phyloP scores from a whole-genome alignment of 108 stramenopile species.

The Conticribra guillardii region DNA sequence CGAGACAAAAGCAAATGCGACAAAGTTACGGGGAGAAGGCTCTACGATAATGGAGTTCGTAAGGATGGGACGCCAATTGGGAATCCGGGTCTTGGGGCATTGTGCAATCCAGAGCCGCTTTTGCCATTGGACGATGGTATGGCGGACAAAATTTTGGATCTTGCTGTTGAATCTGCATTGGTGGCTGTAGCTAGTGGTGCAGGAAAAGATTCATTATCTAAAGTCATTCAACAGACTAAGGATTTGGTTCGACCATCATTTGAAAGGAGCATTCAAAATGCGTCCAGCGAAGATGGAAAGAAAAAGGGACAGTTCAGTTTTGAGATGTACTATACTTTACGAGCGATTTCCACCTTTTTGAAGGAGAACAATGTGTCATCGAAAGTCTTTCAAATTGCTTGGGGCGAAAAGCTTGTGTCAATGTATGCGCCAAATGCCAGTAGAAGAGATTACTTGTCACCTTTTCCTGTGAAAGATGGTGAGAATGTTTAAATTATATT shows the following conservation, averaged over 20 bases:
- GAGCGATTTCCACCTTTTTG: slow-evolving; percentile 47
- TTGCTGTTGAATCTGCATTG: slow-evolving; percentile 37
- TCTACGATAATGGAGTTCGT: slow-evolving; percentile 66
- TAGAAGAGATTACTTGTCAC: slow-evolving; percentile 47
- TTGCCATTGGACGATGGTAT: slow-evolving; percentile 31
- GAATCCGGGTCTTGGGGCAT: slow-evolving; percentile 60
- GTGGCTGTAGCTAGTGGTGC: slow-evolving; percentile 4
- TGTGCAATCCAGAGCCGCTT: slow-evolving; percentile 53
- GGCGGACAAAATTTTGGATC: slow-evolving; percentile 26
- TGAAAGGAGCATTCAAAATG: slow-evolving; percentile 42
- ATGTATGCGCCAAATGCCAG: slow-evolving; percentile 38
- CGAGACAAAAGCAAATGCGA: slow-evolving; percentile 66
- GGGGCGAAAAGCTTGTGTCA: slow-evolving; percentile 49
- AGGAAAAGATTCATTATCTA: slow-evolving; percentile 14
- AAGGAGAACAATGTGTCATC: slow-evolving; percentile 23
- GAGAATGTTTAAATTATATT: too few species aligned
- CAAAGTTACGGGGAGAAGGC: slow-evolving; percentile 45
- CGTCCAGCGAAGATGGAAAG: slow-evolving; percentile 37
- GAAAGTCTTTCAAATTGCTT: slow-evolving; percentile 46
- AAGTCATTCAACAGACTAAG: slow-evolving; percentile 42
- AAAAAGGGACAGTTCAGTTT: slow-evolving; percentile 51
- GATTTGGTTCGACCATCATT: slow-evolving; percentile 55
- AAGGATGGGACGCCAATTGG: slow-evolving; percentile 65
- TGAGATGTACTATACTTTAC: slow-evolving; percentile 50
- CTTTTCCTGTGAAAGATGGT: slow-evolving; percentile 51